Conservation (phyloP, 371 early-diverging fungal species). For the Lichtheimia ramosa region DNA sequence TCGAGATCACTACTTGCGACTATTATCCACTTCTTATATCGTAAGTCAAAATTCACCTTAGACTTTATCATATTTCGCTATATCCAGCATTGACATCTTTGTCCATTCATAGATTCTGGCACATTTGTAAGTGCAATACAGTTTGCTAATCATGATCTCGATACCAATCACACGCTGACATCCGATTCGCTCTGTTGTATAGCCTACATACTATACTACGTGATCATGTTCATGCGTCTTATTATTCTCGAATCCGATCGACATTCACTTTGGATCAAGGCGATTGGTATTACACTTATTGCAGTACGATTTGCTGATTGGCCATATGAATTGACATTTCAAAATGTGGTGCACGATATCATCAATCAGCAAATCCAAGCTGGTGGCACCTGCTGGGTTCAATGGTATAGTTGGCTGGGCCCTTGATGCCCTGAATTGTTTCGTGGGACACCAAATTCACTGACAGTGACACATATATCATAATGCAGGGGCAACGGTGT, state of each 20-base stretch:
- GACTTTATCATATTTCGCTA: neutral
- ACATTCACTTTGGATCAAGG: slow-evolving; percentile 34
- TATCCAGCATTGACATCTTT: neutral
- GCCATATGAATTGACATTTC: slow-evolving; percentile 44
- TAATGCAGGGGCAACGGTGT: slow-evolving; percentile 39
- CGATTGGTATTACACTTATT: slow-evolving; percentile 30
- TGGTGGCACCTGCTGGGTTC: slow-evolving; percentile 35
- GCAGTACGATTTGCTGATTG: slow-evolving; percentile 43
- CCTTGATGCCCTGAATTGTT: neutral
- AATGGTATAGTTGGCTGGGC: slow-evolving; percentile 19
- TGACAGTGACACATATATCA: neutral
- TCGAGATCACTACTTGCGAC: slow-evolving; percentile 41
- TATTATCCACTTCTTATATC: slow-evolving; percentile 46
- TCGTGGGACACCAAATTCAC: neutral
- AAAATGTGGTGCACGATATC: slow-evolving; percentile 20
- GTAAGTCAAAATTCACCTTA: slow-evolving; percentile 20
- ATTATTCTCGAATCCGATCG: slow-evolving; percentile 37
- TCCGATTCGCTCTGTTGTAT: neutral
- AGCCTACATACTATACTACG: slow-evolving; percentile 37
- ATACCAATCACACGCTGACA: neutral
- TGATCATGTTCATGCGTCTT: slow-evolving; percentile 41
- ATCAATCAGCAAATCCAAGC: slow-evolving; percentile 24
- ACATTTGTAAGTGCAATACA: slow-evolving; percentile 15
- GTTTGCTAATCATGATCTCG: neutral
- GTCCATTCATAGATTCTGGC: slow-evolving; percentile 24